Evolutionary conservation across 2,329 filamentous ascomycete species (phyloP).

Genomic region (Leptographium wingfieldii): DNA sequence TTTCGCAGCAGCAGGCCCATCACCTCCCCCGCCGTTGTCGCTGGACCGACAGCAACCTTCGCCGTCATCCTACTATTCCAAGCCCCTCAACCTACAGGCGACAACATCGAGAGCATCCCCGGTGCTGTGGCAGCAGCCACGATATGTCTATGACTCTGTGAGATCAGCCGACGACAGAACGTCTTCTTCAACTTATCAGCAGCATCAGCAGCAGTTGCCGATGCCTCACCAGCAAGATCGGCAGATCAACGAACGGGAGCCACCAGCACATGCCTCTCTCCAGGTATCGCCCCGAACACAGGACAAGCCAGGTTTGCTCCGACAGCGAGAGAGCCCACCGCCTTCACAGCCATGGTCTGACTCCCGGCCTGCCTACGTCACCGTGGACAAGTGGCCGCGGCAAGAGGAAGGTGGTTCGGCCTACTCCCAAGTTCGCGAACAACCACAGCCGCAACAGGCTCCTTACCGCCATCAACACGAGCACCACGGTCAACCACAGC

Average conservation of each 20-base stretch:
- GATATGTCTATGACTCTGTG: slow-evolving; percentile 6
- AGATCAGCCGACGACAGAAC: slow-evolving; percentile 15
- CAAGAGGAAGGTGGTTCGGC: neutral
- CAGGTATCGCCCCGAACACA: slow-evolving; percentile 2
- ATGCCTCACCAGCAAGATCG: neutral
- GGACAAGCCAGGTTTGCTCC: slow-evolving; percentile 1
- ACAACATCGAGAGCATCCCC: neutral
- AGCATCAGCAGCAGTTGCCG: neutral
- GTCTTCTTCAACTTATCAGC: neutral
- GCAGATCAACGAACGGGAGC: neutral
- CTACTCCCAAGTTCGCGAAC: neutral
- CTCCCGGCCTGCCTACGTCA: slow-evolving; percentile 3
- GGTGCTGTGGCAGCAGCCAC: slow-evolving; percentile 19
- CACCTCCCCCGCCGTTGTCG: slow-evolving; percentile 1
- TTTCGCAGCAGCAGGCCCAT: slow-evolving; percentile 2
- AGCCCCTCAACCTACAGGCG: neutral
- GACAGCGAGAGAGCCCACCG: neutral
- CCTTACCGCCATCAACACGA: neutral
- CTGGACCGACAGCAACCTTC: slow-evolving; percentile 23
- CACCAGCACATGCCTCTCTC: neutral
- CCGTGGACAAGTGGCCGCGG: slow-evolving; percentile 6
- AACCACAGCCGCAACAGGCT: neutral
- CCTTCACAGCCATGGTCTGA: slow-evolving; percentile 3
- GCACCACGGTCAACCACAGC: neutral
- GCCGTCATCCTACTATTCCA: slow-evolving; percentile 30